Conservation (phyloP, 495 filamentous ascomycete species). For the Aspergillus nanangensis region DNA sequence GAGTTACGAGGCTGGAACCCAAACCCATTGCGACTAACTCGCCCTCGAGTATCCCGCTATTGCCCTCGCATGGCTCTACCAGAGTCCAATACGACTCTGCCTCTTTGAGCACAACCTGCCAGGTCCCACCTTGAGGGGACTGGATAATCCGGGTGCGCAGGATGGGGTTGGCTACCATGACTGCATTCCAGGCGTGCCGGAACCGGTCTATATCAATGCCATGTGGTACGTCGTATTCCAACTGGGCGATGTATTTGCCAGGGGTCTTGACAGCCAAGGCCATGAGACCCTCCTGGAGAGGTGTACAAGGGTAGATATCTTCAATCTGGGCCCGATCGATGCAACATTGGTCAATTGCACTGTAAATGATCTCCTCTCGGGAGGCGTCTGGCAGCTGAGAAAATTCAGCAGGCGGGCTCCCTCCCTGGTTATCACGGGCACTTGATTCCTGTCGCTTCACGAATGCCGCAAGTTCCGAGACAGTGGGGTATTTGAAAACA, state of each 20-base stretch:
- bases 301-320: background rate
- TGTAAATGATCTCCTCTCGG: too few species aligned
- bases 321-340: background rate
- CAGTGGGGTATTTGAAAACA: constrained; percentile 29
- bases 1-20: too few species aligned
- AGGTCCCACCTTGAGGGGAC: too few species aligned
- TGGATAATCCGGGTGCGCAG: constrained; percentile 31
- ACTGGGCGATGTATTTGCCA: constrained; percentile 26
- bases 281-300: constrained; percentile 47
- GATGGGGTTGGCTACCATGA: constrained; percentile 21
- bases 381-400: too few species aligned
- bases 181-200: constrained; percentile 31
- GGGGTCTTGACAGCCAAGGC: constrained; percentile 33
- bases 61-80: too few species aligned
- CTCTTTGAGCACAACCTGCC: too few species aligned
- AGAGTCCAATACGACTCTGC: too few species aligned
- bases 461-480: constrained; percentile 3
- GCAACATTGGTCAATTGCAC: background rate
- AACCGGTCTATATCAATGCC: constrained; percentile 27
- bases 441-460: background rate
- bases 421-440: background rate
- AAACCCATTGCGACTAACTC: too few species aligned
- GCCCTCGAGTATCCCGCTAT: too few species aligned
- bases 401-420: too few species aligned
- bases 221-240: constrained; percentile 20